phyloP scores from a whole-genome alignment of 148 eudicot species.

The Spergularia marina region DNA sequence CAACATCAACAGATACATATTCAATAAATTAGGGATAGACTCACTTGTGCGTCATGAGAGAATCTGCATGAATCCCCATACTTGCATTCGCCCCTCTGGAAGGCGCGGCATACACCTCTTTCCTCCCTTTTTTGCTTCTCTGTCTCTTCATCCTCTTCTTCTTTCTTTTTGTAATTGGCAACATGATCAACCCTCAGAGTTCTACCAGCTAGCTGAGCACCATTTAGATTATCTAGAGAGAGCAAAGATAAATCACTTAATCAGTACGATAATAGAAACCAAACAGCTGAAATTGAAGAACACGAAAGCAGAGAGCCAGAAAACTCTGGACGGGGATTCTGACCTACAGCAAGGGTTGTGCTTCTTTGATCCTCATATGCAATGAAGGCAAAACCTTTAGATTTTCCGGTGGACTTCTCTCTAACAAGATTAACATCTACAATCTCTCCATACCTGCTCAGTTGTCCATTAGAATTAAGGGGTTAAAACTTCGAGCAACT shows the following conservation, averaged over 20 bases:
- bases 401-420: constrained; percentile 88
- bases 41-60: constrained; percentile 84
- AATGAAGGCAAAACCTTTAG: constrained; percentile 87
- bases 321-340: constrained; percentile 16
- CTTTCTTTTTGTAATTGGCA: constrained; percentile 76
- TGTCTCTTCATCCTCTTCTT: constrained; percentile 93
- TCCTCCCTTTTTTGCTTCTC: constrained; percentile 78
- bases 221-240: constrained; percentile 77
- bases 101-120: constrained; percentile 92
- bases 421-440: constrained; percentile 91
- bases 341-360: constrained; percentile 92
- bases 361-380: constrained; percentile 98
- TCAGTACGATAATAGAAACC: not conserved
- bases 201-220: constrained; percentile 76
- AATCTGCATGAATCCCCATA: constrained; percentile 87
- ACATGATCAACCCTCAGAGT: constrained; percentile 89
- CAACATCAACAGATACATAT: not conserved
- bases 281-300: constrained; percentile 7
- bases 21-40: not conserved
- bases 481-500: not conserved
- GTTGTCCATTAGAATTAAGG: not conserved
- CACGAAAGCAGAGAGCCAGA: not conserved
- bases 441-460: constrained; percentile 76
- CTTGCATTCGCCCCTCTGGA: constrained; percentile 81
- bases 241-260: not conserved